Evolutionary conservation across 768 basidiomycete species (phyloP), one percentile per base, ranked within the genome.

Genomic region (Suillus variegatus): DNA sequence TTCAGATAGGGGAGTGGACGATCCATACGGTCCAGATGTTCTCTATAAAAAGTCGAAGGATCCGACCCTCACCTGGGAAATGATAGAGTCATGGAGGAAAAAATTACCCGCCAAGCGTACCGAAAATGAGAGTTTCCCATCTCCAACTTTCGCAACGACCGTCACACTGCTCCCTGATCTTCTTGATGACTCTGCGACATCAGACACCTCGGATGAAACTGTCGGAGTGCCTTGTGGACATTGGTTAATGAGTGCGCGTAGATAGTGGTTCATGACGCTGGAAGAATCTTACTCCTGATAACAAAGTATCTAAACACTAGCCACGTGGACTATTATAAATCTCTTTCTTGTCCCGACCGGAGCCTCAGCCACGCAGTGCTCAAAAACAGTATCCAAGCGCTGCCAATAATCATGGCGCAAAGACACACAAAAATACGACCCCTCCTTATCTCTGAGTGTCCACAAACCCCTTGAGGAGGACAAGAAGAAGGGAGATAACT

Each of bases 341-440:
- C 68, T 54, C 78, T 75, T 44, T 80, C 76, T 61, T 78, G 75
- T 68, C 75, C 81, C 55, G 79, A 81, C 41, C 86, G 81, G 64
- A 90, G 75, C 68, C 83, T 84, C 62, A 82, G 72, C 82, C 82
- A 88, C 0, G 88, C 89, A 20, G 86, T 89, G 12, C 71, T 79
- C 70, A 92, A 76, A 75, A 91, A 91, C 66, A 91, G 73, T 43
- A 83, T 70, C 91, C 90, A 92, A 6, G 88, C 85, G 56, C 71
- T 74, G 18, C 83, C 68, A 12, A 90, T 81, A 41, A 88, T 70
- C 2, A 68, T 58, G 20, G 67, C 78, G 52, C 81, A 82, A 32
- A 84, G 66, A 40, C 76, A 68, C 35, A 83, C 80, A 65, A 86
- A 89, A 0, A 85, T 22, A 64, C 79, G 69, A 2, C 91, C 91